Evolutionary conservation across 202 grass and related monocot species (phyloP).

Genomic region (Bolboschoenoplectus hybrid): DNA sequence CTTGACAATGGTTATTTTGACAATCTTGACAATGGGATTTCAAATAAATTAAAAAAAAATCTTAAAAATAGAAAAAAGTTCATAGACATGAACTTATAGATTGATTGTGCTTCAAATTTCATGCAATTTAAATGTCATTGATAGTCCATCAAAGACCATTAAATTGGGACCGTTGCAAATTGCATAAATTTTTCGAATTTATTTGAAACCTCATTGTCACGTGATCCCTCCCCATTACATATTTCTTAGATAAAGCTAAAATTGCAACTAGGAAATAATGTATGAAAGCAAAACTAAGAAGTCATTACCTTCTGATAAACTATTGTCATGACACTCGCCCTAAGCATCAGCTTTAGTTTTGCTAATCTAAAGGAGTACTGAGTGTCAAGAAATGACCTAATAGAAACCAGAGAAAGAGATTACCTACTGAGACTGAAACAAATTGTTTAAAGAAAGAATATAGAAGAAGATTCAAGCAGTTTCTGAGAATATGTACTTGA

Average conservation of each 20-base stretch:
- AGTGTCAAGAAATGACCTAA: slow-evolving; percentile 89
- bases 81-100: too few species aligned
- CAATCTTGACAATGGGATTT: too few species aligned
- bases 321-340: slow-evolving; percentile 85
- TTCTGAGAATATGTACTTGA: slow-evolving; percentile 69
- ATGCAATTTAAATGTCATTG: too few species aligned
- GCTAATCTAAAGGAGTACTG: slow-evolving; percentile 81
- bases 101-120: too few species aligned
- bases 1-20: too few species aligned
- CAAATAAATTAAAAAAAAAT: too few species aligned
- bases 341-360: slow-evolving; percentile 94
- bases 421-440: slow-evolving; percentile 36
- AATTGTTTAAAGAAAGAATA: slow-evolving; percentile 42
- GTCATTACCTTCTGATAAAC: slow-evolving; percentile 79
- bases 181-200: too few species aligned
- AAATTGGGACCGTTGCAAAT: too few species aligned
- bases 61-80: too few species aligned
- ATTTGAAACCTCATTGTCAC: too few species aligned
- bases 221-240: neutral
- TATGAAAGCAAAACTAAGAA: neutral
- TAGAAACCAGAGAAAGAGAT: slow-evolving; percentile 24
- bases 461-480: slow-evolving; percentile 24
- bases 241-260: slow-evolving; percentile 6
- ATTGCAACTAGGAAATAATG: neutral
- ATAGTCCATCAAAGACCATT: too few species aligned